Conservation (phyloP, 1,139 yeast genomes). For the Pichia sp. region DNA sequence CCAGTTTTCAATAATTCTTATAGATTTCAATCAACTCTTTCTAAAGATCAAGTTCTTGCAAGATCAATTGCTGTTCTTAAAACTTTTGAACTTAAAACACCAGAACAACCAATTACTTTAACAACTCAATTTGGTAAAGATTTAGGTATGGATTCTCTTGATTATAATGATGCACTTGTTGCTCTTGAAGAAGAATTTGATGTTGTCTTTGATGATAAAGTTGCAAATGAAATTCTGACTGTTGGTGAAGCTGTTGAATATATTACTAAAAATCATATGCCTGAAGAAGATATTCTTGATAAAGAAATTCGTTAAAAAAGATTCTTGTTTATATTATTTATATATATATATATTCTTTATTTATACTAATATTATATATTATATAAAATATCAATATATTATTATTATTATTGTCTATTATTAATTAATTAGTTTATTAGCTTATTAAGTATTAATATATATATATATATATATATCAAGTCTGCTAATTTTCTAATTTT, state of each 20-base stretch:
- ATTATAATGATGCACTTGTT: constrained; percentile 58
- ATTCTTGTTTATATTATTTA: too few relatives aligned
- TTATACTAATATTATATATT: background rate
- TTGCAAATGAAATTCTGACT: constrained; percentile 55
- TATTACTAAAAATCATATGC: constrained; percentile 34
- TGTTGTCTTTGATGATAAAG: constrained; percentile 55
- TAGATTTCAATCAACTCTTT: constrained; percentile 25
- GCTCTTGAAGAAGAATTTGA: constrained; percentile 63
- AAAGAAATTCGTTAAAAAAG: constrained; percentile 29
- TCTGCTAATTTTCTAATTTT: too few relatives aligned
- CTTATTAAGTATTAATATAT: too few relatives aligned
- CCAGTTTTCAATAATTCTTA: background rate
- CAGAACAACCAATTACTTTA: constrained; percentile 28
- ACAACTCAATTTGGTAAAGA: constrained; percentile 53
- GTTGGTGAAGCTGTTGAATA: constrained; percentile 58
- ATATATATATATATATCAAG: too few relatives aligned
- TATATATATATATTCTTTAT: background rate
- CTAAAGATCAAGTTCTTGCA: constrained; percentile 29
- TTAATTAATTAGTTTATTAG: too few relatives aligned
- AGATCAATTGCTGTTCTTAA: constrained; percentile 31
- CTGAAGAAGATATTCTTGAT: constrained; percentile 30
- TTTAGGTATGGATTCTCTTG: constrained; percentile 57
- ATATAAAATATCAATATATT: too few relatives aligned
- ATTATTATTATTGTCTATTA: too few relatives aligned
- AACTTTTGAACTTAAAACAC: constrained; percentile 29